Conservation (phyloP, 768 basidiomycete species). For the Kockovaella imperatae region DNA sequence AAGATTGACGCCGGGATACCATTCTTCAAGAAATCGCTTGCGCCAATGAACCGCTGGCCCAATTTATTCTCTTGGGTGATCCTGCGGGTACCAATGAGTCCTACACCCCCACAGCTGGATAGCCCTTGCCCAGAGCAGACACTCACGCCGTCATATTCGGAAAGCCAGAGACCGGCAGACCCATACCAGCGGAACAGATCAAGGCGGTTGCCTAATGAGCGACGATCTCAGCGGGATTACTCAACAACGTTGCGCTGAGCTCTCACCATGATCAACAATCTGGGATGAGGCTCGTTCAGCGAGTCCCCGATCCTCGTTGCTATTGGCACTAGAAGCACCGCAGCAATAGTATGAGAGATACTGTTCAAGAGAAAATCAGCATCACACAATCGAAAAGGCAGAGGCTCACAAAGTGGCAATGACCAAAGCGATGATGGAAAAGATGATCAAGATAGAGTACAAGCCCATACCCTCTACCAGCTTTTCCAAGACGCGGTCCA, state of each 20-base stretch:
- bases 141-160: slow-evolving; percentile 89
- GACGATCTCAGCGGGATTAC: background rate
- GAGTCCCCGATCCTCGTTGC: slow-evolving; percentile 81
- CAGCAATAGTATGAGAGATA: slow-evolving; percentile 96
- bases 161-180: slow-evolving; percentile 97
- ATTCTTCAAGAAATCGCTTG: slow-evolving; percentile 84
- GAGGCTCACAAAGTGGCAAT: slow-evolving; percentile 43
- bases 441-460: slow-evolving; percentile 63
- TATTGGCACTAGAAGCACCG: slow-evolving; percentile 92
- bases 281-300: slow-evolving; percentile 60
- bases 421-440: slow-evolving; percentile 50
- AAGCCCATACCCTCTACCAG: slow-evolving; percentile 58
- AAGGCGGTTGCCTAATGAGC: slow-evolving; percentile 55
- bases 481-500: slow-evolving; percentile 54
- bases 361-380: slow-evolving; percentile 7
- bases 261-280: slow-evolving; percentile 79
- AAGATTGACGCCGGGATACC: slow-evolving; percentile 91
- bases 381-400: background rate
- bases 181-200: slow-evolving; percentile 94
- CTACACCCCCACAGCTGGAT: background rate
- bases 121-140: background rate
- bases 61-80: slow-evolving; percentile 86
- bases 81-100: slow-evolving; percentile 7
- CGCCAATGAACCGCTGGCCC: slow-evolving; percentile 72
- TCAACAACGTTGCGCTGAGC: background rate